Base-by-base conservation (phyloP, 805 yeast genomes). In the Dipodascus geniculatus region DNA sequence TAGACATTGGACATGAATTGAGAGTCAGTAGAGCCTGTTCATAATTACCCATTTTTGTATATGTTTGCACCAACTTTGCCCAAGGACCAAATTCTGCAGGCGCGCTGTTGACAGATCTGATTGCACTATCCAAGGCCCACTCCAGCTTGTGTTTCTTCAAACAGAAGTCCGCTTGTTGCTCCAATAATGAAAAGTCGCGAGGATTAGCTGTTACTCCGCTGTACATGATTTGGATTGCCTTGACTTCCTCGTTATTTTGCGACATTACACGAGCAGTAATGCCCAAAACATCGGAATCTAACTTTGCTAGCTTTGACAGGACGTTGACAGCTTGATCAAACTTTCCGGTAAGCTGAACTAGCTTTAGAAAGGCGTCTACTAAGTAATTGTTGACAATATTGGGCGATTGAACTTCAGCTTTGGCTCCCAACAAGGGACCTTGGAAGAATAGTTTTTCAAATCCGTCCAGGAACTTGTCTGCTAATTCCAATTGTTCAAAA, bases 21-120 rank as follows among this genome's bases (percentile, higher is more conserved):
- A 87, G 70, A 0, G 90, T 75, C 42, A 80, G 63, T 44, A 88
- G 68, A 0, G 95, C 95, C 56, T 71, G 73, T 42, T 72, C 71
- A 58, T 73, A 79, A 61, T 86, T 80, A 50, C 74, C 77, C 49
- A 63, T 68, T 38, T 81, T 66, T 19, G 84, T 74, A 60, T 87
- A 82, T 35, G 80, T 76, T 56, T 80, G 71, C 3, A 85, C 77
- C 48, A 87, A 70, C 38, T 72, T 70, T 55, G 77, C 78, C 96
- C 96, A 87, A 24, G 84, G 71, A 51, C 75, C 77, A 63, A 83
- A 87, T 64, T 84, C 91, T 1, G 87, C 73, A 0, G 96, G 96
- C n/a, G 85, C 71, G 1, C 85, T 73, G 51, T 77, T 72, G 19
- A 85, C 81, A 2, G 89, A 78, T 23, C 78, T 72, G 19, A 74